phyloP scores from a whole-genome alignment of 2,329 filamentous ascomycete species.

The Aspergillus vadensis region DNA sequence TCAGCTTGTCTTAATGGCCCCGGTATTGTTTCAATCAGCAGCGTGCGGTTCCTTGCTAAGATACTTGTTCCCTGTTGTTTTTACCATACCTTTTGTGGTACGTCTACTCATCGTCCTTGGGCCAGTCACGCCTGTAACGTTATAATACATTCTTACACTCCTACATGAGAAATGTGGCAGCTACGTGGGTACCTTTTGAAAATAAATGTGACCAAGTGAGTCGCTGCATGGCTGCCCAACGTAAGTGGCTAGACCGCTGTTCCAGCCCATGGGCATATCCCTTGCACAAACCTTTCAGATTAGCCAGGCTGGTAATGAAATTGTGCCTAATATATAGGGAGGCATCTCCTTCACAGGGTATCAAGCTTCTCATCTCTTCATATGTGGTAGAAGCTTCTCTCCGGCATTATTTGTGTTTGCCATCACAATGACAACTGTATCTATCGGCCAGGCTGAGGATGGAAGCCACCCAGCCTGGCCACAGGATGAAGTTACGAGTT shows the following conservation, averaged over 20 bases:
- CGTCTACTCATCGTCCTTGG: background rate
- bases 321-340: conserved; percentile 1
- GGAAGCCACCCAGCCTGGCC: conserved; percentile 1
- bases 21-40: background rate
- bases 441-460: conserved; percentile 4
- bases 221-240: conserved; percentile 2
- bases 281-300: background rate
- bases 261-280: background rate
- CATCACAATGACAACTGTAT: conserved; percentile 6
- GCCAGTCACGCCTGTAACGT: background rate
- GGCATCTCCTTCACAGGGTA: background rate
- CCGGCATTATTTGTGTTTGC: conserved; percentile 3
- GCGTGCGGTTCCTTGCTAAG: conserved; percentile 2
- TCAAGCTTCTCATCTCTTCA: conserved; percentile 1
- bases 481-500: conserved; percentile 1
- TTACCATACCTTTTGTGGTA: background rate
- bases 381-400: conserved; percentile 6
- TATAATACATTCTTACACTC: background rate
- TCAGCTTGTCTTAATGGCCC: conserved; percentile 1
- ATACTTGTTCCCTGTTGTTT: conserved; percentile 2
- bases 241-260: background rate
- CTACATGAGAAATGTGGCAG: background rate
- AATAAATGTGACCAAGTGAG: background rate
- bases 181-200: background rate
- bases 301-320: background rate